Evolutionary conservation across 2,329 filamentous ascomycete genomes (phyloP).

Genomic region (Blastomyces parvus): DNA sequence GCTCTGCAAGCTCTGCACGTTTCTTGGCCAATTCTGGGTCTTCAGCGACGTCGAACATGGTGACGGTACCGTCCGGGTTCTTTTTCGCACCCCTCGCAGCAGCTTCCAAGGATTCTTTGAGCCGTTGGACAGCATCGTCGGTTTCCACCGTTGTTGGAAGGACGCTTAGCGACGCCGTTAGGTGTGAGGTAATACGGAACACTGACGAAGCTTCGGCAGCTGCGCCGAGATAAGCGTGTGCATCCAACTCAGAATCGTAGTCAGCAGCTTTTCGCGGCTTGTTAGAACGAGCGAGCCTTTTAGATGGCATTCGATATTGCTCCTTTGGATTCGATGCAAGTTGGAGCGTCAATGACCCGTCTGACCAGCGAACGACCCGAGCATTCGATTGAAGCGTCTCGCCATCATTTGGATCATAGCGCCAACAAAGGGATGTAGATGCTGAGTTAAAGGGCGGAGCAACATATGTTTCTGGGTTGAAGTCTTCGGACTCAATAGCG

Average conservation of each 20-base stretch:
- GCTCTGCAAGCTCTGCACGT: constrained; percentile 51
- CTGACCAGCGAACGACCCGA: constrained; percentile 56
- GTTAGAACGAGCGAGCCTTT: constrained; percentile 49
- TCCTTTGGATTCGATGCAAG: constrained; percentile 52
- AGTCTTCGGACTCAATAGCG: constrained; percentile 51
- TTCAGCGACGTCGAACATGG: constrained; percentile 49
- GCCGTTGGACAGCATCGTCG: constrained; percentile 51
- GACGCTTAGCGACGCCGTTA: constrained; percentile 51
- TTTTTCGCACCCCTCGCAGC: constrained; percentile 45
- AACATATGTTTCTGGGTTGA: constrained; percentile 52
- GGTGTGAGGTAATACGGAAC: constrained; percentile 52
- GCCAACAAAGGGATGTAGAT: constrained; percentile 56
- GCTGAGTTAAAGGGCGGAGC: constrained; percentile 55
- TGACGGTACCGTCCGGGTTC: constrained; percentile 43
- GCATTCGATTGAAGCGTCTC: constrained; percentile 54
- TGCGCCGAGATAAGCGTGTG: constrained; percentile 55
- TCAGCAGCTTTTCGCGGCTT: constrained; percentile 40
- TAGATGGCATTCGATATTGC: constrained; percentile 52
- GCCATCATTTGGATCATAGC: constrained; percentile 51
- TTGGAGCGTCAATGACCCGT: constrained; percentile 57
- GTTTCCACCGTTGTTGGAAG: constrained; percentile 47
- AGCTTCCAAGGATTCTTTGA: constrained; percentile 53
- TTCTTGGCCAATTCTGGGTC: constrained; percentile 54
- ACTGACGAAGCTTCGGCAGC: constrained; percentile 49
- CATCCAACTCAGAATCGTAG: constrained; percentile 48